Evolutionary conservation across 2,329 filamentous ascomycete species (phyloP).

Genomic region (Albophoma yamanashiensis): DNA sequence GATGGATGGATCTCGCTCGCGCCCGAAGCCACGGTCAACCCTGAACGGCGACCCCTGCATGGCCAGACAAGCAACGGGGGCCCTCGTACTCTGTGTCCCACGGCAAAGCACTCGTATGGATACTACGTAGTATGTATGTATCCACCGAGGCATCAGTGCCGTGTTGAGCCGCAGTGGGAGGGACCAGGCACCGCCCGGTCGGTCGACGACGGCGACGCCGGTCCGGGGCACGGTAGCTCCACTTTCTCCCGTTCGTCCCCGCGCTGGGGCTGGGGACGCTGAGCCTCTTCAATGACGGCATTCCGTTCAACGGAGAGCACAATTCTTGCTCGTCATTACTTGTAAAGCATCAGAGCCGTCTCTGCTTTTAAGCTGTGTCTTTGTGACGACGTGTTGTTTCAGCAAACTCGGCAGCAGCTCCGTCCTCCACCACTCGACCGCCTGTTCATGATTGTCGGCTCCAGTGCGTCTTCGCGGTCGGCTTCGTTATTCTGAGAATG

Average conservation of each 20-base stretch:
- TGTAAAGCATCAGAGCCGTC: neutral
- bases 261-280: neutral
- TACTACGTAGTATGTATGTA: no score
- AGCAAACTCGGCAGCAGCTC: neutral
- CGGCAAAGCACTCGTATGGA: no score
- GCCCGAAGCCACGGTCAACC: no score
- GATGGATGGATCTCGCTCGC: neutral
- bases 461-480: neutral
- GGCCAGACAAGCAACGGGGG: neutral
- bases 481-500: neutral
- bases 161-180: neutral
- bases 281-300: neutral
- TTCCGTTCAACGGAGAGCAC: neutral
- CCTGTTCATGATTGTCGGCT: neutral
- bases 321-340: neutral
- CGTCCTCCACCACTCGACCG: neutral
- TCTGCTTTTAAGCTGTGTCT: neutral
- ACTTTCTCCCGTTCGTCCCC: conserved; percentile 1
- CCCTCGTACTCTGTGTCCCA: no score
- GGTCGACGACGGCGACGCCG: conserved; percentile 3
- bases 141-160: neutral
- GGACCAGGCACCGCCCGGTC: neutral
- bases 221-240: conserved; percentile 2
- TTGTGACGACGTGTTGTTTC: neutral
- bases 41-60: neutral